Percentiles rank a stretch among this genome's conserved stretches.
These are phyloP conservation scores for Ilex asprella DNA, from an alignment of 257 asterid species.

Conservation along the genomic window DNA sequence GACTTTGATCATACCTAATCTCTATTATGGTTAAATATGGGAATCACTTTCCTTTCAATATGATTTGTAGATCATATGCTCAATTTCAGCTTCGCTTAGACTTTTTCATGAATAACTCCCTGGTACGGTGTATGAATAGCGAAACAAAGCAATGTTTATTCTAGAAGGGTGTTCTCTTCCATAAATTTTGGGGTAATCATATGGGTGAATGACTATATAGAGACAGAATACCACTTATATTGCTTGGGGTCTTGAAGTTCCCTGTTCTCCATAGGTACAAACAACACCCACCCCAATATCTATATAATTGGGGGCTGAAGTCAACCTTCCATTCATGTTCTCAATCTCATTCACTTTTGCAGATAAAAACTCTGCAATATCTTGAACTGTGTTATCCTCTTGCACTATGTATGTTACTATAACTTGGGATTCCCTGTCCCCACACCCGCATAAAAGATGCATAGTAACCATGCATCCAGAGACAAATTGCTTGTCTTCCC, in stretches of 20 bases:
- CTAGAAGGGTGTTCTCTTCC: too few relatives aligned
- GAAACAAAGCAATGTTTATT: not conserved
- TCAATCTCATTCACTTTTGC: conserved; percentile 35
- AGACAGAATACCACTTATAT: conserved; percentile 17
- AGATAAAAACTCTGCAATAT: conserved; percentile 34
- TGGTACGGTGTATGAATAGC: not conserved
- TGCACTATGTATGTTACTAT: conserved; percentile 74
- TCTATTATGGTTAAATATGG: too few relatives aligned
- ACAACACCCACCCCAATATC: conserved; percentile 57
- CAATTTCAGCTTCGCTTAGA: too few relatives aligned
- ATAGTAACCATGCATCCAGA: conserved; percentile 24
- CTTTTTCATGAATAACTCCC: too few relatives aligned
- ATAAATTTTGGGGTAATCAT: too few relatives aligned
- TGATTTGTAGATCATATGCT: too few relatives aligned
- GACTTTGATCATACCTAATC: too few relatives aligned
- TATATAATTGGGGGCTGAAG: conserved; percentile 25
- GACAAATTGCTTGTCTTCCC: conserved; percentile 18
- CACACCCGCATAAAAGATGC: conserved; percentile 69
- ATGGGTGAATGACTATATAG: too few relatives aligned
- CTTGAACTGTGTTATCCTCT: conserved; percentile 43
- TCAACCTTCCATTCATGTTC: conserved; percentile 45
- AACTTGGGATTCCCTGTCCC: conserved; percentile 36
- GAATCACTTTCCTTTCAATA: too few relatives aligned
- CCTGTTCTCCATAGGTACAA: conserved; percentile 50
- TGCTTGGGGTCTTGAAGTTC: conserved; percentile 28